These are phyloP conservation scores for Penicillium turbatum DNA, from an alignment of 495 filamentous ascomycete genomes.

Conservation along the genomic window DNA sequence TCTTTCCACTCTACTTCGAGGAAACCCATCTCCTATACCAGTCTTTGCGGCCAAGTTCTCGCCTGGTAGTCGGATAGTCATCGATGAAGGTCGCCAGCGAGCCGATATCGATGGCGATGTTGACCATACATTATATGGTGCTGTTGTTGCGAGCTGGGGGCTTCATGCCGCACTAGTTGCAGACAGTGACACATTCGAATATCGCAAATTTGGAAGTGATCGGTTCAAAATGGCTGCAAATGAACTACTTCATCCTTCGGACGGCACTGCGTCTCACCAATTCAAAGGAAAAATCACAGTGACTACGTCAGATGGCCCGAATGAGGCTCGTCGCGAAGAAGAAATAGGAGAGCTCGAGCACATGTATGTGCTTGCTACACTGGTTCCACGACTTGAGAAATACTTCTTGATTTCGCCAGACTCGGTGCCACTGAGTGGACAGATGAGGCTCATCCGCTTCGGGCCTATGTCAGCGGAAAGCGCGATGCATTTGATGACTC, in stretches of 20 bases:
- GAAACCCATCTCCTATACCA: slow-evolving; percentile 47
- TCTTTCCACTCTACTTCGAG: slow-evolving; percentile 40
- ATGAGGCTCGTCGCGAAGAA: slow-evolving; percentile 1
- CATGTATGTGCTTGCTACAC: slow-evolving; percentile 69
- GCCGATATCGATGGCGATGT: slow-evolving; percentile 16
- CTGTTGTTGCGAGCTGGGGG: slow-evolving; percentile 81
- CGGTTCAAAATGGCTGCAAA: slow-evolving; percentile 80
- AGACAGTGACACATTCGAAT: slow-evolving; percentile 76
- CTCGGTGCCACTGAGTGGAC: slow-evolving; percentile 60
- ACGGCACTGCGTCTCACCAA: slow-evolving; percentile 57
- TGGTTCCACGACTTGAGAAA: slow-evolving; percentile 76
- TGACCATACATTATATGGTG: slow-evolving; percentile 54
- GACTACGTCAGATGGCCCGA: slow-evolving; percentile 18
- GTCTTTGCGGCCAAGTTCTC: slow-evolving; percentile 63
- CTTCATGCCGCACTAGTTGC: slow-evolving; percentile 84
- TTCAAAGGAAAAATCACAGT: slow-evolving; percentile 60
- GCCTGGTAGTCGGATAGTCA: slow-evolving; percentile 48
- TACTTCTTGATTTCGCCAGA: slow-evolving; percentile 72
- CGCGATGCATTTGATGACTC: slow-evolving; percentile 69
- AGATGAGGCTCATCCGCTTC: slow-evolving; percentile 70
- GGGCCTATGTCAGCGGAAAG: slow-evolving; percentile 55
- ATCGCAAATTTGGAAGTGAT: slow-evolving; percentile 66
- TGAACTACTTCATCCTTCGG: slow-evolving; percentile 60
- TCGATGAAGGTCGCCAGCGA: slow-evolving; percentile 35
- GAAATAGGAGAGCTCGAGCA: slow-evolving; percentile 31